These are phyloP conservation scores for Biancaea sappan DNA, from an alignment of 306 rosid species.

Conservation along the genomic window DNA sequence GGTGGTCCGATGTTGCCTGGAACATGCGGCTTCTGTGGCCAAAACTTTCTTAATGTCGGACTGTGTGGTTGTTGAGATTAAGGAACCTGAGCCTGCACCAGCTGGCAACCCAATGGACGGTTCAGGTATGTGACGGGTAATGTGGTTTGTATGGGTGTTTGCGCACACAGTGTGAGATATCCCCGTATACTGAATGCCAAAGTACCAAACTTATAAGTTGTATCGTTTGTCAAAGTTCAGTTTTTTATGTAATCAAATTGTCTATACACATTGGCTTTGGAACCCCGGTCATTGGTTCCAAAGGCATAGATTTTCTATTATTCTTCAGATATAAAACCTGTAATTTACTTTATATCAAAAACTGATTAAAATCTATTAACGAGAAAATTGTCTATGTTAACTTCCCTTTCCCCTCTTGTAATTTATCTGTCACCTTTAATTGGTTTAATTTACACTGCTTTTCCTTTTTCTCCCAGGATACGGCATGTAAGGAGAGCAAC, in stretches of 20 bases:
- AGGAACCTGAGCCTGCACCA: constrained; percentile 81
- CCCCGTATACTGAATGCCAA: not conserved
- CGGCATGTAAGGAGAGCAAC: constrained; percentile 49
- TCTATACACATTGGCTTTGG: too few species aligned
- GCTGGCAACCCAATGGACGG: constrained; percentile 94
- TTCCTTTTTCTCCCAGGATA: constrained; percentile 51
- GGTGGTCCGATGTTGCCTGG: constrained; percentile 99
- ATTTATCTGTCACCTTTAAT: not conserved
- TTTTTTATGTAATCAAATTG: not conserved
- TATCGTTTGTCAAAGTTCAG: not conserved
- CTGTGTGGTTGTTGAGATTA: constrained; percentile 97
- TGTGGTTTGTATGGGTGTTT: not conserved
- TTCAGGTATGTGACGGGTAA: constrained; percentile 56
- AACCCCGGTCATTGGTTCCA: too few species aligned
- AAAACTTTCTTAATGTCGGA: constrained; percentile 98
- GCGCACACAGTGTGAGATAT: too few species aligned
- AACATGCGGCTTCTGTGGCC: constrained; percentile 96
- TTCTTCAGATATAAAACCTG: too few species aligned
- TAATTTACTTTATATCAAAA: too few species aligned
- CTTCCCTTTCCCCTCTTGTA: not conserved
- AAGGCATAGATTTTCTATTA: too few species aligned
- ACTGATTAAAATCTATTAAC: too few species aligned
- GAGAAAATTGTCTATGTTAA: too few species aligned
- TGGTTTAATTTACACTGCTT: not conserved
- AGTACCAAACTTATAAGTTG: not conserved